Conservation (phyloP, 2,329 filamentous ascomycete species). For the Biscogniauxia sp. region DNA sequence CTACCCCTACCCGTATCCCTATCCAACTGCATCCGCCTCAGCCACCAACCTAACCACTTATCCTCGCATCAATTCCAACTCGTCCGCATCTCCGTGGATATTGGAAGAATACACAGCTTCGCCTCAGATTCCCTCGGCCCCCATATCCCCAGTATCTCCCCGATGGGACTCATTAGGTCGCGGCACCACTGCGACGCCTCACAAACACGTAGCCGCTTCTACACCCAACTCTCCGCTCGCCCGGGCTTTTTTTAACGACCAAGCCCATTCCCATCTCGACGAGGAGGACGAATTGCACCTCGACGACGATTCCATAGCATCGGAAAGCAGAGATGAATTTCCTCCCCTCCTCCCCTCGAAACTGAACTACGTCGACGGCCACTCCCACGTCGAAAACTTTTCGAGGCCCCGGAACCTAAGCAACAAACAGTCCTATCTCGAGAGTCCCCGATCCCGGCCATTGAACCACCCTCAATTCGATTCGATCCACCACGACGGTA, state of each 20-base stretch:
- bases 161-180: slow-evolving; percentile 47
- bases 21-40: slow-evolving; percentile 12
- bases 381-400: slow-evolving; percentile 52
- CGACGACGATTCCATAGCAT: slow-evolving; percentile 20
- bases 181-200: slow-evolving; percentile 21
- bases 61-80: slow-evolving; percentile 12
- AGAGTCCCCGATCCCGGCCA: slow-evolving; percentile 33
- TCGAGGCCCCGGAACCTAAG: slow-evolving; percentile 58
- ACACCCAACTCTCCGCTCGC: slow-evolving; percentile 22
- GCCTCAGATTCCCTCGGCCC: slow-evolving; percentile 12
- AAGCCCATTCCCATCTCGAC: slow-evolving; percentile 17
- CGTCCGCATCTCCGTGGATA: neutral
- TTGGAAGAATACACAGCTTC: slow-evolving; percentile 4
- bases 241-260: slow-evolving; percentile 8
- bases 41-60: slow-evolving; percentile 15
- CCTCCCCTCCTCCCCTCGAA: slow-evolving; percentile 22
- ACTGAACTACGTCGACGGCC: slow-evolving; percentile 32
- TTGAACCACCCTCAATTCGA: slow-evolving; percentile 27
- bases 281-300: slow-evolving; percentile 17
- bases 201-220: slow-evolving; percentile 25
- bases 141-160: slow-evolving; percentile 32
- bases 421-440: slow-evolving; percentile 42
- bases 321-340: slow-evolving; percentile 27
- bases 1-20: slow-evolving; percentile 15
- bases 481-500: slow-evolving; percentile 20